These are phyloP conservation scores for Ophiobolus disseminans DNA, from an alignment of 2,329 filamentous ascomycete species.

Conservation along the genomic window DNA sequence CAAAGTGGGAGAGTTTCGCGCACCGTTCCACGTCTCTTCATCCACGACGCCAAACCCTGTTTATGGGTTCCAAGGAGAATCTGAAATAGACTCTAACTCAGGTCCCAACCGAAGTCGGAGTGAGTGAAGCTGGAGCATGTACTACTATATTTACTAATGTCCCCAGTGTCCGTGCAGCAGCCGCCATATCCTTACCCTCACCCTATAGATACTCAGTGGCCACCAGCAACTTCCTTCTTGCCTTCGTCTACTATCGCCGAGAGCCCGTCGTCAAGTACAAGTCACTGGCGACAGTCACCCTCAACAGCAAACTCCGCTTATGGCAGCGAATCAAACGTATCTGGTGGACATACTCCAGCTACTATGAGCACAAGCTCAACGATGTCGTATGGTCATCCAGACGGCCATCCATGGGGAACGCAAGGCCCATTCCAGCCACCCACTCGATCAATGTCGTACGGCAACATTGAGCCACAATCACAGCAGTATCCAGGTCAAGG, in stretches of 20 bases:
- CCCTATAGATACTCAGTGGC: slow-evolving; percentile 48
- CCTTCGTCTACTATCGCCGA: slow-evolving; percentile 47
- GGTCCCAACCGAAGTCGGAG: slow-evolving; percentile 31
- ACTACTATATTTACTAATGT: slow-evolving; percentile 18
- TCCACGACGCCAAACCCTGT: slow-evolving; percentile 21
- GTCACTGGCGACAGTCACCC: slow-evolving; percentile 46
- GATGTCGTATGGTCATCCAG: slow-evolving; percentile 44
- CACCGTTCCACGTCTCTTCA: slow-evolving; percentile 28
- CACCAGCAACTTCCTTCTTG: slow-evolving; percentile 37
- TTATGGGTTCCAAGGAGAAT: slow-evolving; percentile 36
- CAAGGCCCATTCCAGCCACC: slow-evolving; percentile 40
- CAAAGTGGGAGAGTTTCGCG: slow-evolving; percentile 41
- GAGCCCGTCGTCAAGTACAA: slow-evolving; percentile 39
- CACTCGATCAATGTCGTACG: slow-evolving; percentile 49
- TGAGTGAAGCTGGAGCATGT: slow-evolving; percentile 20
- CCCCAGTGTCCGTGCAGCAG: slow-evolving; percentile 41
- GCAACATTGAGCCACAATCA: slow-evolving; percentile 45
- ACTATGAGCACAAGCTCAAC: slow-evolving; percentile 47
- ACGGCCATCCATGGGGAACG: slow-evolving; percentile 37
- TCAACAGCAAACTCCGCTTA: slow-evolving; percentile 45
- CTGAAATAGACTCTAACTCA: slow-evolving; percentile 37
- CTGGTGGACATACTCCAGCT: slow-evolving; percentile 43
- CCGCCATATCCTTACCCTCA: slow-evolving; percentile 43
- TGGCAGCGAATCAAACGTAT: slow-evolving; percentile 46
- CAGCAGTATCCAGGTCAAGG: slow-evolving; percentile 41